These are phyloP conservation scores for Vitis vinifera DNA, from an alignment of 164 flowering plant species.

Conservation along the genomic window DNA sequence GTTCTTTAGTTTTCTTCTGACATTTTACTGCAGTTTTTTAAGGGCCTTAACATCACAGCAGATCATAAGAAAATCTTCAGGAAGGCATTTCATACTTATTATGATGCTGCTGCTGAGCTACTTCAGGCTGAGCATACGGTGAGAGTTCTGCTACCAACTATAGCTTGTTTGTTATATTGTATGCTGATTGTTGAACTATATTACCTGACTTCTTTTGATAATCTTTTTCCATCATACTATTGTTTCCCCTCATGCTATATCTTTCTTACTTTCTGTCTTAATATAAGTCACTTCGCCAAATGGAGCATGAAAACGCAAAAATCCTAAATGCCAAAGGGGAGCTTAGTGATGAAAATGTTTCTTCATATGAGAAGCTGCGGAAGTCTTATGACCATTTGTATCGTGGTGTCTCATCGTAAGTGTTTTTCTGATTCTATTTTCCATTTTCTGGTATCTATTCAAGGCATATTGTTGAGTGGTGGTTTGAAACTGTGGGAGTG, in stretches of 20 bases:
- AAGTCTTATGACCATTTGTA: slow-evolving; percentile 88
- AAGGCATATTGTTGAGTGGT: neutral
- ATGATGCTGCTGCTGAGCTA: slow-evolving; percentile 75
- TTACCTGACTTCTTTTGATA: neutral
- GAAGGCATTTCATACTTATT: slow-evolving; percentile 74
- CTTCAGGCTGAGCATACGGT: slow-evolving; percentile 94
- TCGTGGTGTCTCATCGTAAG: slow-evolving; percentile 90
- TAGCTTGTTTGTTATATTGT: neutral
- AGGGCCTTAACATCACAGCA: slow-evolving; percentile 75
- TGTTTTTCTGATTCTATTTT: slow-evolving; percentile 14
- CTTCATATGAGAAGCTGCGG: slow-evolving; percentile 89
- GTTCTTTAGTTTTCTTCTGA: slow-evolving; percentile 9
- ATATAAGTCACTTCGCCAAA: slow-evolving; percentile 73
- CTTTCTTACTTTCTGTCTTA: slow-evolving; percentile 4
- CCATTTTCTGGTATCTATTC: neutral
- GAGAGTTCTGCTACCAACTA: slow-evolving; percentile 29
- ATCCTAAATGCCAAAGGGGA: slow-evolving; percentile 94
- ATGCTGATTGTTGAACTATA: neutral
- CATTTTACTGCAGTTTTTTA: slow-evolving; percentile 57
- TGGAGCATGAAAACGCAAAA: slow-evolving; percentile 95
- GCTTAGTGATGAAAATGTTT: slow-evolving; percentile 82
- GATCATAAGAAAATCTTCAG: slow-evolving; percentile 86
- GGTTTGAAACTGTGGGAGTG: neutral
- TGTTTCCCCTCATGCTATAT: neutral
- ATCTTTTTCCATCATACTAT: neutral